Percentiles rank a stretch among this genome's conserved stretches.
phyloP scores from a whole-genome alignment of 2,329 filamentous ascomycete genomes.

The Neopestalotiopsis sp. region DNA sequence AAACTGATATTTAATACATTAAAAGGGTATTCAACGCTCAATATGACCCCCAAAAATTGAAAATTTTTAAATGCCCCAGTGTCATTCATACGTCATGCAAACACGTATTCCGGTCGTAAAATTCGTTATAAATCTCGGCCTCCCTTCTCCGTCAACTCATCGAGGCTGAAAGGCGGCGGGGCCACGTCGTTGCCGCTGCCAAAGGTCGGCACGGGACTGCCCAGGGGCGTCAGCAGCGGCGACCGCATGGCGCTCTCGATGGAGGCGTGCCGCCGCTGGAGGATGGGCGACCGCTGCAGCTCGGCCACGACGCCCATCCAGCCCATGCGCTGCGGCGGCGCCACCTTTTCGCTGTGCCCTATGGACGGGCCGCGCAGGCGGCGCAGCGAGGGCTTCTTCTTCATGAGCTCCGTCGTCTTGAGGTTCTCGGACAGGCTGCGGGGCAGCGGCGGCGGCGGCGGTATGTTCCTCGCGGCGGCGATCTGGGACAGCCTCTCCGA shows the following conservation, averaged over 20 bases:
- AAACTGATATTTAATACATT: conserved; percentile 7
- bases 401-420: conserved; percentile 25
- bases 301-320: conserved; percentile 70
- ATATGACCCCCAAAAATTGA: neutral
- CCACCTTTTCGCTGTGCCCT: conserved; percentile 55
- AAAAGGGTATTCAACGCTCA: conserved; percentile 10
- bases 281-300: conserved; percentile 63
- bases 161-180: conserved; percentile 13
- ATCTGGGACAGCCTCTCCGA: conserved; percentile 34
- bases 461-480: conserved; percentile 26
- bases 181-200: neutral
- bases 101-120: neutral
- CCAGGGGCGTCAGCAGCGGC: conserved; percentile 37
- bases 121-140: neutral
- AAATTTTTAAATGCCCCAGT: neutral
- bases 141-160: conserved; percentile 1
- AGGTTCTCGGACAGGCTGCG: conserved; percentile 51
- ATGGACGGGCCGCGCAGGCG: conserved; percentile 60
- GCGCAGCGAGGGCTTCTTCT: conserved; percentile 53
- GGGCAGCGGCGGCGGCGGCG: conserved; percentile 42
- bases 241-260: conserved; percentile 63
- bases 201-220: neutral
- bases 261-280: conserved; percentile 67
- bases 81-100: neutral
- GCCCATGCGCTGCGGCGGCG: conserved; percentile 55